Evolutionary conservation across 352 stramenopile species (phyloP).

Genomic region (Phytophthora quininea): DNA sequence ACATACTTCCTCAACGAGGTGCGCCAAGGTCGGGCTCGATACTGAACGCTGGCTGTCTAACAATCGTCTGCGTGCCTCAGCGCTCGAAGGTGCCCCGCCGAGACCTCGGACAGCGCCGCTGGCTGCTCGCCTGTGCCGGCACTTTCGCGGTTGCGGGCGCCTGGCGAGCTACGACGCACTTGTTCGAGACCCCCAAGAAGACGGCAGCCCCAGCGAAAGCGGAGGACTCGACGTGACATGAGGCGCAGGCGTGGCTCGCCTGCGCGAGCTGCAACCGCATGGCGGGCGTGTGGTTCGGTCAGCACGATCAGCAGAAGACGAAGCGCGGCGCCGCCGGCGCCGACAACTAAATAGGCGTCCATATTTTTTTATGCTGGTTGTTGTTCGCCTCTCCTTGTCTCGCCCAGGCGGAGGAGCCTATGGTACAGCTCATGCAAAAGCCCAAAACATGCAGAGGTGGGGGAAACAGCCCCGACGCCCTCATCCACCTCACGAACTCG

Average conservation of each 20-base stretch:
- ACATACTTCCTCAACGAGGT: constrained; percentile 69
- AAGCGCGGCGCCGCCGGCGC: constrained; percentile 3
- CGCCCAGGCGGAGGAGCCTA: constrained; percentile 31
- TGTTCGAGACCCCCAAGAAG: constrained; percentile 33
- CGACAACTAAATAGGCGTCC: constrained; percentile 45
- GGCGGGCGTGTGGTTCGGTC: constrained; percentile 12
- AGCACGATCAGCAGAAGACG: background rate
- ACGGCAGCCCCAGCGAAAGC: background rate
- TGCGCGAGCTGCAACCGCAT: constrained; percentile 20
- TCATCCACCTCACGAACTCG: constrained; percentile 20
- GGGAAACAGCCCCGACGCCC: constrained; percentile 6
- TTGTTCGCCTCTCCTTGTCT: constrained; percentile 23
- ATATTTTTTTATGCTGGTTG: constrained; percentile 39
- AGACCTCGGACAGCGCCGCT: constrained; percentile 58
- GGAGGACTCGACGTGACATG: background rate
- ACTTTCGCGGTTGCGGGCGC: constrained; percentile 52
- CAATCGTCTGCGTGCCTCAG: constrained; percentile 18
- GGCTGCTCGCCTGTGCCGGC: constrained; percentile 58
- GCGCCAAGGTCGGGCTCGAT: constrained; percentile 1
- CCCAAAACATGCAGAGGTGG: constrained; percentile 34
- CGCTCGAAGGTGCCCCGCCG: constrained; percentile 45
- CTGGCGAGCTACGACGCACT: constrained; percentile 55
- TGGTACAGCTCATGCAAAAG: constrained; percentile 52
- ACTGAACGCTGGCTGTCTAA: background rate
- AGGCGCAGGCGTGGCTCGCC: constrained; percentile 4